Conservation (phyloP, 2,329 filamentous ascomycete species). For the Colletotrichum brevisporum region DNA sequence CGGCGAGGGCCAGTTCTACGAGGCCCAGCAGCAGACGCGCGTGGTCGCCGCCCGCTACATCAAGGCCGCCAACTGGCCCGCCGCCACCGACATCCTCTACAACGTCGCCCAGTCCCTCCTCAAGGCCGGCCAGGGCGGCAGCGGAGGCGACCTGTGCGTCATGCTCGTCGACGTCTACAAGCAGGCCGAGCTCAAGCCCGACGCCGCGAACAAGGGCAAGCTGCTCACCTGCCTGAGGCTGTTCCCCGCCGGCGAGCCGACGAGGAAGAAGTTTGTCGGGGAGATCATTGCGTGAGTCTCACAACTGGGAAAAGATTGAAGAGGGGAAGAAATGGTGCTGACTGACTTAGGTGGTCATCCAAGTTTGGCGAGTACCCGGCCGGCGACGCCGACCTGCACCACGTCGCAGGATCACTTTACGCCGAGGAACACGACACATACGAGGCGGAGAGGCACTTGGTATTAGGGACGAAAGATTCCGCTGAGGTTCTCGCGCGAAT, state of each 20-base stretch:
- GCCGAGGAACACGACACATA: conserved; percentile 95
- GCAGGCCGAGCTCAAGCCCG: conserved; percentile 84
- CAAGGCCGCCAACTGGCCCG: conserved; percentile 86
- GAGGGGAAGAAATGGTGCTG: background rate
- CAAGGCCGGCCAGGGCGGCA: conserved; percentile 92
- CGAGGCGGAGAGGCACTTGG: conserved; percentile 91
- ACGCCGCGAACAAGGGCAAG: conserved; percentile 80
- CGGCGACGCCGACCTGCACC: conserved; percentile 94
- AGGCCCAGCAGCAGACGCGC: conserved; percentile 97
- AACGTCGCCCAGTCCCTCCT: conserved; percentile 88
- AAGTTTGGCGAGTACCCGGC: conserved; percentile 89
- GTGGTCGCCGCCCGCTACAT: conserved; percentile 95
- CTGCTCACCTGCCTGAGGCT: conserved; percentile 84
- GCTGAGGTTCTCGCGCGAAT: conserved; percentile 83
- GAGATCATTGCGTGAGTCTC: conserved; percentile 81
- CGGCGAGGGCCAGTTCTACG: conserved; percentile 92
- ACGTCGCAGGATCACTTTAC: conserved; percentile 88
- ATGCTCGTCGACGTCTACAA: conserved; percentile 92
- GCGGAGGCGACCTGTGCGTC: conserved; percentile 89
- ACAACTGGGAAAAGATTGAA: background rate
- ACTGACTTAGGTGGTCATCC: conserved; percentile 78
- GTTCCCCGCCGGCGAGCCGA: conserved; percentile 88
- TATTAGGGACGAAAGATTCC: conserved; percentile 91
- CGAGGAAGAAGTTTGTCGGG: conserved; percentile 90
- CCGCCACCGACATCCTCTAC: conserved; percentile 89